phyloP scores from a whole-genome alignment of 2,329 filamentous ascomycete genomes.

The Zopfia rhizophila region DNA sequence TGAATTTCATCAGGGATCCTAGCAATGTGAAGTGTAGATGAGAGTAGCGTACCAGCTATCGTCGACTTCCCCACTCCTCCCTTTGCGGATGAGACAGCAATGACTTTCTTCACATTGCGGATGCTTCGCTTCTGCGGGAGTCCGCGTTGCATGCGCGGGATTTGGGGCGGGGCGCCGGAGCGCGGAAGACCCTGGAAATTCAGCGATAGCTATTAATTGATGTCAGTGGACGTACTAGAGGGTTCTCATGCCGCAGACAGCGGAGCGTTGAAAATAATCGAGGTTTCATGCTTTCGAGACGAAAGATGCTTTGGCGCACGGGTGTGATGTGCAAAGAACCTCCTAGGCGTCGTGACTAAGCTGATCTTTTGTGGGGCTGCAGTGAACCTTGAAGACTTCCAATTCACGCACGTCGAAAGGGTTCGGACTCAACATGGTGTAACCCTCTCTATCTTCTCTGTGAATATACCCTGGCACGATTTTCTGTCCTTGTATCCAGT shows the following conservation, averaged over 20 bases:
- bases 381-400: too few species aligned
- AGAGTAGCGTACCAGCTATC: slow-evolving; percentile 71
- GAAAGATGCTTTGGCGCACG: neutral
- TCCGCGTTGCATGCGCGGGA: slow-evolving; percentile 81
- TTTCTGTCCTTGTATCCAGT: too few species aligned
- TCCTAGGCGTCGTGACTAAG: too few species aligned
- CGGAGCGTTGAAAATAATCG: slow-evolving; percentile 65
- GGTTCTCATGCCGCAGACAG: slow-evolving; percentile 80
- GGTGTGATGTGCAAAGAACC: too few species aligned
- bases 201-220: neutral
- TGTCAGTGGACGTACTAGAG: slow-evolving; percentile 68
- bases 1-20: too few species aligned
- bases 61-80: slow-evolving; percentile 99
- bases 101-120: slow-evolving; percentile 85
- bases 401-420: too few species aligned
- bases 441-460: too few species aligned
- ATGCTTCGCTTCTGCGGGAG: slow-evolving; percentile 85
- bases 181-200: slow-evolving; percentile 79
- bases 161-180: slow-evolving; percentile 71
- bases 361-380: too few species aligned
- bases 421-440: too few species aligned
- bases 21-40: neutral
- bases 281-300: slow-evolving; percentile 54
- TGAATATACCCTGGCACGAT: too few species aligned
- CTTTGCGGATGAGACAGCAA: slow-evolving; percentile 97